Evolutionary conservation across 2,329 filamentous ascomycete genomes (phyloP), one percentile per base, ranked within the genome.

Genomic region (Colletotrichum nymphaeae): DNA sequence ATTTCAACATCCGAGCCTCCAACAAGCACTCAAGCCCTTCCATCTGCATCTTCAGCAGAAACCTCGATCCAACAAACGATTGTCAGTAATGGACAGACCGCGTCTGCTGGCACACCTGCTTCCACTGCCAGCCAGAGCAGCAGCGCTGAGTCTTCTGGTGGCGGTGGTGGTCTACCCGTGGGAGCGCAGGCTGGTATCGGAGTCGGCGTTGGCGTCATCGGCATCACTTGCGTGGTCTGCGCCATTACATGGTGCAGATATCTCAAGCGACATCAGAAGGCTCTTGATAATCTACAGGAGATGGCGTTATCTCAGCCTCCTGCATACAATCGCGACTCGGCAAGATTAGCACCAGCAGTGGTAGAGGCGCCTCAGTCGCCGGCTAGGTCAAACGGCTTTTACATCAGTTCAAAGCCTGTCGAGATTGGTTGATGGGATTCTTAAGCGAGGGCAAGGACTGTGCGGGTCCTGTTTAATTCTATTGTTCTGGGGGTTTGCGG

Each of bases 181-280:
- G 69, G 58, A 4, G 65, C 58, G 3, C 58, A 69, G 53, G 69
- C 42, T 9, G 69, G 69, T 1, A 72, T 72, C 6, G 69, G 65
- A 5, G 52, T 69, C 0, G 65, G 69, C 0, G 58, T 69, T 1
- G 58, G 64, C 2, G 16, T 63, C 9, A 19, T 72, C 2, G 58
- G 64, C 2, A 14, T 67, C 8, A 59, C 37, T 0, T 69, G 69
- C 14, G 30, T 72, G 28, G 32, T 59, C 3, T 72, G 64, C 28
- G 65, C 32, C 8, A 14, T 59, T 1, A 4, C 68, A 8, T 58
- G 53, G 53, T 53, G 35, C 30, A 52, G 52, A 16, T 46, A 55
- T 9, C 52, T 69, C 12, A 69, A 63, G 32, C 49, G 30, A n/a
- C 57, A 59, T 14, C 28, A 52, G 1, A 62, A 37, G 28, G 11